These are phyloP conservation scores for Hypoxylon sp. DNA, from an alignment of 2,329 filamentous ascomycete species.

Conservation along the genomic window DNA sequence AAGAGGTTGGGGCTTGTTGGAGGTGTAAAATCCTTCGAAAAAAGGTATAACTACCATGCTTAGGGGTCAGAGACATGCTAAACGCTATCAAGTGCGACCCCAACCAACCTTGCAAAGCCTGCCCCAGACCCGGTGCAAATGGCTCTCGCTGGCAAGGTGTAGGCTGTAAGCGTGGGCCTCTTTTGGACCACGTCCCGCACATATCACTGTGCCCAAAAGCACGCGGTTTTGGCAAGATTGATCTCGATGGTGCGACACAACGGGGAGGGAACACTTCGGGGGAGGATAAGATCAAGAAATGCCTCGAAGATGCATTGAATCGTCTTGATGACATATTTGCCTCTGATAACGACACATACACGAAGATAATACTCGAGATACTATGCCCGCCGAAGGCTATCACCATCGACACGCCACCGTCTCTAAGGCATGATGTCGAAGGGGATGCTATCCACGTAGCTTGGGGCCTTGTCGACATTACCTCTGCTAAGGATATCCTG, in stretches of 20 bases:
- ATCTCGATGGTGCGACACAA: background rate
- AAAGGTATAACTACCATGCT: slow-evolving; percentile 16
- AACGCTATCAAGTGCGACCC: slow-evolving; percentile 27
- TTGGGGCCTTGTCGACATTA: slow-evolving; percentile 32
- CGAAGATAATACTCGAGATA: slow-evolving; percentile 35
- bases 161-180: slow-evolving; percentile 33
- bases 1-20: slow-evolving; percentile 36
- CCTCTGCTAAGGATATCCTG: slow-evolving; percentile 19
- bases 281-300: slow-evolving; percentile 8
- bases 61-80: slow-evolving; percentile 6
- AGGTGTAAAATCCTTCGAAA: slow-evolving; percentile 37
- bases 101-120: slow-evolving; percentile 32
- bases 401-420: slow-evolving; percentile 8
- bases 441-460: slow-evolving; percentile 28
- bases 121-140: slow-evolving; percentile 19
- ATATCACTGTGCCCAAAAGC: slow-evolving; percentile 31
- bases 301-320: slow-evolving; percentile 19
- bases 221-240: background rate
- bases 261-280: background rate
- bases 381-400: slow-evolving; percentile 26
- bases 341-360: slow-evolving; percentile 27
- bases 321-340: slow-evolving; percentile 20
- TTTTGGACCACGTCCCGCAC: slow-evolving; percentile 22
- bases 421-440: slow-evolving; percentile 20
- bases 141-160: slow-evolving; percentile 31